Evolutionary conservation across 1,139 yeast genomes (phyloP), one percentile per base, ranked within the genome.

Genomic region (Geotrichum citri-aurantii): DNA sequence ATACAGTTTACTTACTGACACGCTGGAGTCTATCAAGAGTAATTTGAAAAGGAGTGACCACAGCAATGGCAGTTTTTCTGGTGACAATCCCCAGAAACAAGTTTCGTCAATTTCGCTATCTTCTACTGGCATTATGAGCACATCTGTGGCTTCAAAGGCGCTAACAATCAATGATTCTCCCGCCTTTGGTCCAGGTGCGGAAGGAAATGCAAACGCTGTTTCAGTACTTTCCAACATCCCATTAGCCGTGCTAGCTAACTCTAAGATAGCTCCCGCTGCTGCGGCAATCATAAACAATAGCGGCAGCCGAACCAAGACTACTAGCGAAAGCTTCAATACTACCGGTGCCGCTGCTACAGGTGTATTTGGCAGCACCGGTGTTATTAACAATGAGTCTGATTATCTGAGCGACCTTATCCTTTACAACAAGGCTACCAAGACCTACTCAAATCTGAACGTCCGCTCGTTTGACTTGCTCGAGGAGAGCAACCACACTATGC

Each of bases 391-490:
- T 26, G 62, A 60, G 21, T 63, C 62, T 10, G 54, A 67, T 10
- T 68, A 70, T 29, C 63, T 68, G 17, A 61, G 64, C 1, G 69
- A 75, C 58, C 66, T 78, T 47, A 68, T 69, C 53, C 63, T 77
- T 10, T 72, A 65, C 59, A 73, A 76, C 40, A 72, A 71, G 51
- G 59, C 68, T 19, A 65, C 65, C 5, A 71, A 72, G 10, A 62
- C 67, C 0, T 74, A 73, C 60, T 60, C 69, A 11, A 77, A 73
- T 26, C 73, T 79, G 57, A 70, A 67, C 23, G 66, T 77, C 37
- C 74, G 79, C 57, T 73, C 82, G 6, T 86, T 84, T 71, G 93
- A 87, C 66, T 72, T 88, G 58, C 76, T 88, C 56, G 95, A 88
- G 67, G 92, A 86, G 63, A 77, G 88, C 0, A 80, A 81, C 62